Conservation (phyloP, 768 basidiomycete genomes). For the Leccinum subtestaceum region DNA sequence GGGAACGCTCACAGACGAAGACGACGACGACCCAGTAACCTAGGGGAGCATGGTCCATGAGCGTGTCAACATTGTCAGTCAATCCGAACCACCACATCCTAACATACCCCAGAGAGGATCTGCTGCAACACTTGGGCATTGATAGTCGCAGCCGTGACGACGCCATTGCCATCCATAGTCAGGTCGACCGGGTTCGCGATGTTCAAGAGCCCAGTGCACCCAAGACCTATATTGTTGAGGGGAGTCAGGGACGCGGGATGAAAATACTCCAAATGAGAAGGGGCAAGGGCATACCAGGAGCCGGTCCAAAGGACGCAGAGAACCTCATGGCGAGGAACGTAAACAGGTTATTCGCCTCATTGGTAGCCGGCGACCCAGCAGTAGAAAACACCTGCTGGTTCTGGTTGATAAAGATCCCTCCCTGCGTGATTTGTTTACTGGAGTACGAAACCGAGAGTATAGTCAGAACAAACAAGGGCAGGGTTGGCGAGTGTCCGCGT, state of each 20-base stretch:
- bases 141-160: conserved; percentile 27
- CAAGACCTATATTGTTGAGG: conserved; percentile 17
- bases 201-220: conserved; percentile 20
- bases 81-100: background rate
- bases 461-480: background rate
- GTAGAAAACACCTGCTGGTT: conserved; percentile 22
- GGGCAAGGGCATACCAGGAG: conserved; percentile 17
- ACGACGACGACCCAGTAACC: background rate
- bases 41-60: background rate
- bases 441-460: background rate
- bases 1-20: conserved; percentile 1
- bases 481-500: background rate
- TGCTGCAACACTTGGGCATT: conserved; percentile 20
- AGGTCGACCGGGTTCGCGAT: conserved; percentile 23
- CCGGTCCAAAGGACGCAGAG: conserved; percentile 22
- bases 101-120: conserved; percentile 13
- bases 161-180: conserved; percentile 25
- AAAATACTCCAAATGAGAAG: background rate
- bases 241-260: background rate
- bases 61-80: background rate
- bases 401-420: conserved; percentile 22
- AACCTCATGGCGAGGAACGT: conserved; percentile 32
- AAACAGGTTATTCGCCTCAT: conserved; percentile 23
- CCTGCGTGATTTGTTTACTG: conserved; percentile 23
- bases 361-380: conserved; percentile 20